Conservation (phyloP, 1,284 basidiomycete species). For the Apiotrichum gamsii region DNA sequence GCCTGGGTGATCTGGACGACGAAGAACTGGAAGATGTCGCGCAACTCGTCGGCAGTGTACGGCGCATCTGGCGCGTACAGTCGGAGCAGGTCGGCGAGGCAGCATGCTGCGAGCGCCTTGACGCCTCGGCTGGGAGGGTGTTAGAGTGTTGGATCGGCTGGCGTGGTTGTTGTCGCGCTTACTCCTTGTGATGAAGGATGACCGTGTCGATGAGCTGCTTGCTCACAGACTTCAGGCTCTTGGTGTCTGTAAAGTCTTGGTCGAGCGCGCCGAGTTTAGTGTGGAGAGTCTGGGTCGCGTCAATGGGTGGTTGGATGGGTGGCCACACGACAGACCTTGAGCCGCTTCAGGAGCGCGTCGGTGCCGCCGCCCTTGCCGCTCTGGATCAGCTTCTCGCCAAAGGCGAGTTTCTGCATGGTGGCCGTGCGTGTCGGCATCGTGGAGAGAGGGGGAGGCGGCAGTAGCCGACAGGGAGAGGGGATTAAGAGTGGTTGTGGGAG, state of each 20-base stretch:
- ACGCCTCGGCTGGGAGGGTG: slow-evolving; percentile 56
- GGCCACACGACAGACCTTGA: slow-evolving; percentile 52
- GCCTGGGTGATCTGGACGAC: slow-evolving; percentile 71
- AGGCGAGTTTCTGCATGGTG: slow-evolving; percentile 53
- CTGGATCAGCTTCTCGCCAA: slow-evolving; percentile 66
- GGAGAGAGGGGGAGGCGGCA: too few relatives aligned
- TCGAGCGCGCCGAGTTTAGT: slow-evolving; percentile 75
- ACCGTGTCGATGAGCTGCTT: slow-evolving; percentile 73
- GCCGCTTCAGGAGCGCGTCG: slow-evolving; percentile 72
- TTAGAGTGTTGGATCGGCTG: background rate
- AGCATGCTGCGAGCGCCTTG: slow-evolving; percentile 88
- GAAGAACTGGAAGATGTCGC: slow-evolving; percentile 92
- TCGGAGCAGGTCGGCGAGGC: slow-evolving; percentile 85
- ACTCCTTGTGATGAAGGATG: slow-evolving; percentile 87
- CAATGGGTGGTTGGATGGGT: background rate
- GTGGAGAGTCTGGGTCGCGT: slow-evolving; percentile 55
- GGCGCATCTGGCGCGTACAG: slow-evolving; percentile 96
- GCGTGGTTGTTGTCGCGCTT: slow-evolving; percentile 26
- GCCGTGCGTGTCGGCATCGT: slow-evolving; percentile 16
- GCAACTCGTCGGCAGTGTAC: slow-evolving; percentile 76
- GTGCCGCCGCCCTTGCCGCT: slow-evolving; percentile 35
- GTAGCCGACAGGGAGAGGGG: too few relatives aligned
- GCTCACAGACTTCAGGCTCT: slow-evolving; percentile 62
- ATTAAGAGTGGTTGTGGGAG: too few relatives aligned
- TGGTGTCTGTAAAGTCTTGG: slow-evolving; percentile 75